These are phyloP conservation scores for Ceratobasidium sp. DNA, from an alignment of 1,284 basidiomycete species.

Conservation along the genomic window DNA sequence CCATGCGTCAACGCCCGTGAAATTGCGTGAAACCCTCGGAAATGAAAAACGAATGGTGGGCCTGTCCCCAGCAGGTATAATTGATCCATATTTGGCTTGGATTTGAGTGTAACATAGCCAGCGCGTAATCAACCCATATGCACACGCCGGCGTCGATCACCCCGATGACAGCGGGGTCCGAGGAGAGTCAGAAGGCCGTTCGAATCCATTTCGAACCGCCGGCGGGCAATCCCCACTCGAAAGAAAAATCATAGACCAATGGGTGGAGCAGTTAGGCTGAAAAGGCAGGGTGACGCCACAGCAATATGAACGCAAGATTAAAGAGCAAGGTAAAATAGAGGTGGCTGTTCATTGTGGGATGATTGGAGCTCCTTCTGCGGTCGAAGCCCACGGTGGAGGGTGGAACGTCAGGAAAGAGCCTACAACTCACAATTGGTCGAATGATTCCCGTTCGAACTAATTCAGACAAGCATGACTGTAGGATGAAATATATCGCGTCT, in stretches of 20 bases:
- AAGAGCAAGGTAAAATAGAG: not conserved
- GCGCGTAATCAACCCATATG: not conserved
- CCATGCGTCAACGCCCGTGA: slow-evolving; percentile 2
- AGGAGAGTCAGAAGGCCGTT: not conserved
- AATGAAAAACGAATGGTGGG: not conserved
- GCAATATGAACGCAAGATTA: not conserved
- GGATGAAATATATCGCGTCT: slow-evolving; percentile 93
- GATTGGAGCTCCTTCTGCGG: too few relatives aligned
- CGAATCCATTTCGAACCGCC: slow-evolving; percentile 1
- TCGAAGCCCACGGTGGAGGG: not conserved
- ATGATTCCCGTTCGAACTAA: slow-evolving; percentile 81
- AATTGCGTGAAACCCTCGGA: not conserved
- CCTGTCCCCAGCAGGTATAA: not conserved
- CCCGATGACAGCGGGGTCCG: slow-evolving; percentile 30
- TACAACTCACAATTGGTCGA: slow-evolving; percentile 61
- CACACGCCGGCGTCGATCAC: not conserved
- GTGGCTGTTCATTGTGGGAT: not conserved
- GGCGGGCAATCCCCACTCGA: not conserved
- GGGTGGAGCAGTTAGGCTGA: not conserved
- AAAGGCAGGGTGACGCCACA: slow-evolving; percentile 2
- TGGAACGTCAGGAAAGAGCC: not conserved
- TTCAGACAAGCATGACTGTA: slow-evolving; percentile 85
- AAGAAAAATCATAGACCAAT: not conserved
- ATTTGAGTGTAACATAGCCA: not conserved
- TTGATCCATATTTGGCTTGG: not conserved